These are phyloP conservation scores for Priceomyces fermenticarens DNA, from an alignment of 805 yeast genomes.

Conservation along the genomic window DNA sequence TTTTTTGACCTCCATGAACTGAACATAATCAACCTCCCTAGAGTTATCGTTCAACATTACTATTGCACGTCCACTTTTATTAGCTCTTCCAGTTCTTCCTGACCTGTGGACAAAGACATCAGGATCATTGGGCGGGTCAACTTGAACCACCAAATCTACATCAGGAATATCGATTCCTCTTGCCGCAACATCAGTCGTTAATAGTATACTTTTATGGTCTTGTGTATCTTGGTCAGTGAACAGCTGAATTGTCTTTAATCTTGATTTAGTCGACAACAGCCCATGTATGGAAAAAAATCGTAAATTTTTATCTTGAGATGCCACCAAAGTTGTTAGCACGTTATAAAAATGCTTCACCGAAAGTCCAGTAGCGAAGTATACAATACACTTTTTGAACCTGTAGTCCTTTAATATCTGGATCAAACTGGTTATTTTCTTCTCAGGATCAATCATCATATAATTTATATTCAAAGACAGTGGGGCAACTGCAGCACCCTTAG, in stretches of 20 bases:
- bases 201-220: conserved; percentile 53
- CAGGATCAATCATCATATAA: conserved; percentile 59
- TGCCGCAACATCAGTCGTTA: conserved; percentile 98
- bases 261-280: conserved; percentile 74
- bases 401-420: conserved; percentile 50
- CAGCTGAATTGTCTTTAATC: conserved; percentile 65
- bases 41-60: conserved; percentile 65
- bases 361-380: conserved; percentile 88
- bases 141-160: conserved; percentile 88
- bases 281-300: conserved; percentile 82
- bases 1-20: conserved; percentile 69
- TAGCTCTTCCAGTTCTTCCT: conserved; percentile 95
- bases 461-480: conserved; percentile 66
- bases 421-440: conserved; percentile 57
- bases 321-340: conserved; percentile 44
- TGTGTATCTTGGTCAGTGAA: conserved; percentile 50
- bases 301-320: conserved; percentile 22
- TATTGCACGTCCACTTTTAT: conserved; percentile 74
- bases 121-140: conserved; percentile 94
- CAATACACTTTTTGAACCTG: conserved; percentile 76
- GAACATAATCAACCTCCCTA: conserved; percentile 80
- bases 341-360: conserved; percentile 76
- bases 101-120: conserved; percentile 89
- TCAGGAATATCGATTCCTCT: conserved; percentile 95
- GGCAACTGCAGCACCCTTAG: conserved; percentile 37